Base-by-base conservation (phyloP, 129 eudicot genomes). In the Chrysanthemum lavandulifolium region DNA sequence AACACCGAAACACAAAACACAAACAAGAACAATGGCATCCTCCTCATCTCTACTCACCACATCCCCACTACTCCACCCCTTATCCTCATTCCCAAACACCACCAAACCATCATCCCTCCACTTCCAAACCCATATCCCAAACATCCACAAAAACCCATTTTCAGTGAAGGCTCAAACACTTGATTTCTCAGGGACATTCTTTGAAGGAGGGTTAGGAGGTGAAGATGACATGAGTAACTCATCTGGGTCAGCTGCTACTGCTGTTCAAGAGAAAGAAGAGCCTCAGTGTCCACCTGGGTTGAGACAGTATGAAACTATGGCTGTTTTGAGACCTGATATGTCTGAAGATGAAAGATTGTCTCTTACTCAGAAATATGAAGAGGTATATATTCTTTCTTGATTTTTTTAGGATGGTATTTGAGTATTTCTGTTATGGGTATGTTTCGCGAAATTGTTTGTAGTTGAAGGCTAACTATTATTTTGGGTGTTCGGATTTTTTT, bases 281-380 rank as follows among this genome's bases (percentile, higher is more conserved):
- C 81, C 79, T 25, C 95, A 83, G 18, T 92, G 96, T 81, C 98
- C 98, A 10, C 98, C 98, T 11, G 98, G 98, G 25, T 83, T 92
- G 25, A 76, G 95, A 8, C 87, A 80, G 62, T 92, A 92, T 73
- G 98, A 92, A 73, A 85, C 95, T 4, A 92, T 92, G 98, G 89
- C 85, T 1, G 96, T 92, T 67, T 75, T 93, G 6, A 82, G 95
- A 71, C 98, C 96, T 19, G 95, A 89, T 59, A 82, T 93, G 96
- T 85, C 98, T 57, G 98, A 93, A 74, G 98, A 89, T 75, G 96
- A 93, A 67, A 83, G 98, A 4, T 86, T 89, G 10, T 69, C 96
- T 68, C 87, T 85, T 73, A 89, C 90, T 45, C 98, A 93, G 87
- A 89, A 82, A 69, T 93, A 89, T 29, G 98, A 93, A 77, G 98